These are phyloP conservation scores for Daldinia caldariorum DNA, from an alignment of 495 filamentous ascomycete genomes.

Conservation along the genomic window DNA sequence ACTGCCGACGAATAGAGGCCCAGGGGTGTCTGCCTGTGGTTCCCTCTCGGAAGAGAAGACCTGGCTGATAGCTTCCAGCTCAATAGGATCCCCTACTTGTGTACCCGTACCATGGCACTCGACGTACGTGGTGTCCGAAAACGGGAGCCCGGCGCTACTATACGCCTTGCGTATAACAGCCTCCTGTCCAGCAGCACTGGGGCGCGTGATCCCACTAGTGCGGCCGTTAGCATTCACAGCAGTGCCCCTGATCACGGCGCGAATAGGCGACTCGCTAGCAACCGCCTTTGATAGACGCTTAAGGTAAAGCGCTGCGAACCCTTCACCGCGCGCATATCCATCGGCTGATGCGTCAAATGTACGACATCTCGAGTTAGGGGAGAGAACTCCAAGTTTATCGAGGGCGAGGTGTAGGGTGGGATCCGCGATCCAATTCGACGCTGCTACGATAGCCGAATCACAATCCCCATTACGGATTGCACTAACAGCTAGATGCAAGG, in stretches of 20 bases:
- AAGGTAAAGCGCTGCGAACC: neutral
- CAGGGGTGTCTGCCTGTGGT: neutral
- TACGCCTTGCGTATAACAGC: neutral
- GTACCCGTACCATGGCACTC: neutral
- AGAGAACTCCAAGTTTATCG: neutral
- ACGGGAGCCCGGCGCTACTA: neutral
- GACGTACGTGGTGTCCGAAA: neutral
- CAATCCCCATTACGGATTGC: neutral
- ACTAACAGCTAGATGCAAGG: neutral
- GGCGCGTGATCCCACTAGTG: neutral
- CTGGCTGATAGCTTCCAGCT: neutral
- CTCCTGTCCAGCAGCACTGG: neutral
- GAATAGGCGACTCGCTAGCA: neutral
- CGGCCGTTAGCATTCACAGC: neutral
- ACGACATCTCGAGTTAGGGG: neutral
- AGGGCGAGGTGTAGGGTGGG: neutral
- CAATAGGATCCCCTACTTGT: neutral
- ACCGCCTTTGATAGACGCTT: neutral
- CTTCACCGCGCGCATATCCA: neutral
- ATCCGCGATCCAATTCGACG: neutral
- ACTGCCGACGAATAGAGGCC: neutral
- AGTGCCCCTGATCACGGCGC: neutral
- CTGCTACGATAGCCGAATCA: neutral
- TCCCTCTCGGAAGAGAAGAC: neutral
- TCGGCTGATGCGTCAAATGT: neutral